Percentiles rank a stretch among this genome's conserved stretches.
Evolutionary conservation across 1,284 basidiomycete genomes (phyloP).

Genomic region (Xerocomus minutiporus): DNA sequence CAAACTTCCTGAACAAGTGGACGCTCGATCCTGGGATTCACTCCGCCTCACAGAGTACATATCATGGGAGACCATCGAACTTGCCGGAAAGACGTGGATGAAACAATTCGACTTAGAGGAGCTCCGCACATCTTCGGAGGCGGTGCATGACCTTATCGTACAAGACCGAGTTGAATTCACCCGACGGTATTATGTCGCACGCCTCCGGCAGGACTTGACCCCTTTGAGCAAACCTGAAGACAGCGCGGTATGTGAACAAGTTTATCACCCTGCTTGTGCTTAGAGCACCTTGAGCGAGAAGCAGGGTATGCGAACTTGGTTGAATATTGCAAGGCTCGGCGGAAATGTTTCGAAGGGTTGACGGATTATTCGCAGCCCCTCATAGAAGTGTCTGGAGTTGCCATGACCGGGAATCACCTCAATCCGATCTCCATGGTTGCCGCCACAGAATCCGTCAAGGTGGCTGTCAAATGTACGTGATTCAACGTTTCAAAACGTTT

Average conservation of each 20-base stretch:
- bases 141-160: slow-evolving; percentile 58
- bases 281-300: slow-evolving; percentile 49
- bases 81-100: slow-evolving; percentile 49
- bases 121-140: slow-evolving; percentile 38
- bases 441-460: slow-evolving; percentile 34
- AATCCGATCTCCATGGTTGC: slow-evolving; percentile 41
- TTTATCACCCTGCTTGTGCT: slow-evolving; percentile 4
- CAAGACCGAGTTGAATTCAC: slow-evolving; percentile 80
- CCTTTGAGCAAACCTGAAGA: slow-evolving; percentile 67
- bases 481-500: not conserved
- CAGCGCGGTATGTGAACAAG: slow-evolving; percentile 48
- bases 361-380: slow-evolving; percentile 64
- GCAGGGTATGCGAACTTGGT: slow-evolving; percentile 51
- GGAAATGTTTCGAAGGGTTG: slow-evolving; percentile 59
- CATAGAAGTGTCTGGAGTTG: slow-evolving; percentile 57
- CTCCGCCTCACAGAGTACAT: slow-evolving; percentile 46
- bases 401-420: slow-evolving; percentile 51
- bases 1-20: slow-evolving; percentile 23
- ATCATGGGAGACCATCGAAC: slow-evolving; percentile 58
- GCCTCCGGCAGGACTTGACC: slow-evolving; percentile 58
- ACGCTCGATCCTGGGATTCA: slow-evolving; percentile 24
- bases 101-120: slow-evolving; percentile 45
- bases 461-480: slow-evolving; percentile 50
- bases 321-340: slow-evolving; percentile 58
- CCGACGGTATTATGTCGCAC: slow-evolving; percentile 54